These are phyloP conservation scores for Arachis stenosperma DNA, from an alignment of 306 rosid genomes.

Conservation along the genomic window DNA sequence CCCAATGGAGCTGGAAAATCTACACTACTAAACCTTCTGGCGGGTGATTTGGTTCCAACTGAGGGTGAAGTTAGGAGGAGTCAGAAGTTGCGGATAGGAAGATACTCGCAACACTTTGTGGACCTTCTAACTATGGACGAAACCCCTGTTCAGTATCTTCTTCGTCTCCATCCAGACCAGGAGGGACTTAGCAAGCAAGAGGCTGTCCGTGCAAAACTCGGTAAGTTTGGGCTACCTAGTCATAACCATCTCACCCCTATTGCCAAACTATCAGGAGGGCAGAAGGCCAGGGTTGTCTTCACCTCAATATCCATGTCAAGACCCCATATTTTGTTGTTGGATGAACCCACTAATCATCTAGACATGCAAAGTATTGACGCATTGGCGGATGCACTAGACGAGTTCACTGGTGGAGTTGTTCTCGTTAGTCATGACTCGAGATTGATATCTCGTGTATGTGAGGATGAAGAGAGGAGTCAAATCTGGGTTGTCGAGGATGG, in stretches of 20 bases:
- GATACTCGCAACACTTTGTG: constrained; percentile 70
- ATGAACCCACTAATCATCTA: constrained; percentile 81
- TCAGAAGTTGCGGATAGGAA: constrained; percentile 74
- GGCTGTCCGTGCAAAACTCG: constrained; percentile 67
- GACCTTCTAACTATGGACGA: constrained; percentile 77
- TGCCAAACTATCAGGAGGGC: constrained; percentile 74
- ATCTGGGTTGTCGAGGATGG: constrained; percentile 90
- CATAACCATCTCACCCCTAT: constrained; percentile 80
- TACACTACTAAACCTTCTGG: constrained; percentile 63
- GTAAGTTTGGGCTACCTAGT: constrained; percentile 73
- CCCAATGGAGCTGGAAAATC: constrained; percentile 78
- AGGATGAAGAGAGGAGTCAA: constrained; percentile 73
- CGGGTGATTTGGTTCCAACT: constrained; percentile 65
- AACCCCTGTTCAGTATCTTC: constrained; percentile 67
- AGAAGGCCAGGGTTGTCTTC: constrained; percentile 73
- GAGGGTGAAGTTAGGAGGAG: constrained; percentile 76
- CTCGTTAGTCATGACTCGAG: constrained; percentile 82
- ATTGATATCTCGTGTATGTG: constrained; percentile 74
- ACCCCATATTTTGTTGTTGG: constrained; percentile 79
- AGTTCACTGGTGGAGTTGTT: constrained; percentile 75
- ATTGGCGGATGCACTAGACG: constrained; percentile 70
- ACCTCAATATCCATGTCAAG: constrained; percentile 84
- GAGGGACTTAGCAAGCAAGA: constrained; percentile 84
- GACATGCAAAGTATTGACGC: constrained; percentile 90
- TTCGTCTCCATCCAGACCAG: constrained; percentile 72